Conservation (phyloP, 179 eudicot genomes). For the Corrigiola litoralis region DNA sequence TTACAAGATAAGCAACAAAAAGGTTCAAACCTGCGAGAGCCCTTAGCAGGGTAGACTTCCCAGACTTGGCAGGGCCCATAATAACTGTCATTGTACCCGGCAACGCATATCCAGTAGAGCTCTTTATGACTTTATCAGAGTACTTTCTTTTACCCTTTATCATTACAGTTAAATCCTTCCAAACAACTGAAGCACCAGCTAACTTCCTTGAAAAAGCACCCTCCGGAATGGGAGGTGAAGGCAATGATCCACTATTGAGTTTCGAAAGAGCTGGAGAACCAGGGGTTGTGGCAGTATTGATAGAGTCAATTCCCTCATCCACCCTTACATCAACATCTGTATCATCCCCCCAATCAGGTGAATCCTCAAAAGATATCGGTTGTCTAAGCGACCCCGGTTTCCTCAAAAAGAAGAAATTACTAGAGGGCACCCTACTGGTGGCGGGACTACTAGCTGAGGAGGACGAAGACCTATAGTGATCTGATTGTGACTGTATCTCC, state of each 20-base stretch:
- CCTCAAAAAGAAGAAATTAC: slow-evolving; percentile 79
- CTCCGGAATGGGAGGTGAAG: slow-evolving; percentile 70
- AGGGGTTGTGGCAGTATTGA: slow-evolving; percentile 68
- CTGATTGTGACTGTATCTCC: slow-evolving; percentile 88
- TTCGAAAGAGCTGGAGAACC: slow-evolving; percentile 80
- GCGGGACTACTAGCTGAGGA: slow-evolving; percentile 96
- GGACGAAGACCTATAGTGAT: slow-evolving; percentile 92
- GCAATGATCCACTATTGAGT: slow-evolving; percentile 72
- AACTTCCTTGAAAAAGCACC: slow-evolving; percentile 57
- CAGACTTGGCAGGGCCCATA: slow-evolving; percentile 99
- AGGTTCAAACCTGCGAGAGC: slow-evolving; percentile 82
- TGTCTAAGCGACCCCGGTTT: slow-evolving; percentile 83
- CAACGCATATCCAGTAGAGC: slow-evolving; percentile 89
- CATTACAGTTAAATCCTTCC: slow-evolving; percentile 89
- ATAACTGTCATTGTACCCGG: slow-evolving; percentile 95
- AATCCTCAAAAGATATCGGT: slow-evolving; percentile 95
- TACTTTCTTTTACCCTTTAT: slow-evolving; percentile 84
- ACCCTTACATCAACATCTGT: slow-evolving; percentile 77
- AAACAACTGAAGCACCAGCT: slow-evolving; percentile 76
- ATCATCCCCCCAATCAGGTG: slow-evolving; percentile 98
- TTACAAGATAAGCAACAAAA: slow-evolving; percentile 12
- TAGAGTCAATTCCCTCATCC: slow-evolving; percentile 69
- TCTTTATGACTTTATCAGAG: slow-evolving; percentile 87
- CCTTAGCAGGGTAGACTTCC: slow-evolving; percentile 87
- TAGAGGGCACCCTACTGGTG: slow-evolving; percentile 74